These are phyloP conservation scores for Castanopsis chinensis DNA, from an alignment of 306 rosid species.

Conservation along the genomic window DNA sequence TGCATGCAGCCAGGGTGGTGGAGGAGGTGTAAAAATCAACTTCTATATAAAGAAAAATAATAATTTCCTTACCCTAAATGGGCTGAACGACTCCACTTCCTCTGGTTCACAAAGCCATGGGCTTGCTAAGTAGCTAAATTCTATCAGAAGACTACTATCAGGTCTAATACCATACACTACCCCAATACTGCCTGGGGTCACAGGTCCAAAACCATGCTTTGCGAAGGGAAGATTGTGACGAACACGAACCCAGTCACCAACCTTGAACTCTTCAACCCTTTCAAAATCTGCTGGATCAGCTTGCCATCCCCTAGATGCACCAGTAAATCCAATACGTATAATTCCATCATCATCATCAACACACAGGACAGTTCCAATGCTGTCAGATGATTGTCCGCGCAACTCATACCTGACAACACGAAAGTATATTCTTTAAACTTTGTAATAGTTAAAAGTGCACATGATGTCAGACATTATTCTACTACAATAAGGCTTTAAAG, in stretches of 20 bases:
- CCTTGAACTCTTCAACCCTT: slow-evolving; percentile 95
- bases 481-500: not conserved
- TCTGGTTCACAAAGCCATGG: slow-evolving; percentile 99
- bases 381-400: slow-evolving; percentile 97
- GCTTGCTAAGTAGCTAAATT: slow-evolving; percentile 88
- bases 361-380: slow-evolving; percentile 95
- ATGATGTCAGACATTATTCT: not conserved
- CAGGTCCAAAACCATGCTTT: slow-evolving; percentile 95
- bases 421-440: not conserved
- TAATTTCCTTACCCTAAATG: slow-evolving; percentile 64
- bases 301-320: slow-evolving; percentile 99
- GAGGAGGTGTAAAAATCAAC: not conserved
- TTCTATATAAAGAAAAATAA: slow-evolving; percentile 6
- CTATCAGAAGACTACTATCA: slow-evolving; percentile 87
- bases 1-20: not conserved
- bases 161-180: slow-evolving; percentile 91
- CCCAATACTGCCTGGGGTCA: slow-evolving; percentile 97
- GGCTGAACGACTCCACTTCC: slow-evolving; percentile 89
- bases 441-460: not conserved
- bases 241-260: slow-evolving; percentile 96
- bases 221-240: slow-evolving; percentile 91
- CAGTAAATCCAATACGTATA: slow-evolving; percentile 97
- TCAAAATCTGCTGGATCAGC: slow-evolving; percentile 99
- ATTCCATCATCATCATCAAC: slow-evolving; percentile 92
- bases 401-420: slow-evolving; percentile 76